A percentile compares a stretch with the other conserved stretches of the same genome.
These are phyloP conservation scores for Endothia cerciana DNA, from an alignment of 2,329 filamentous ascomycete species.

Conservation along the genomic window DNA sequence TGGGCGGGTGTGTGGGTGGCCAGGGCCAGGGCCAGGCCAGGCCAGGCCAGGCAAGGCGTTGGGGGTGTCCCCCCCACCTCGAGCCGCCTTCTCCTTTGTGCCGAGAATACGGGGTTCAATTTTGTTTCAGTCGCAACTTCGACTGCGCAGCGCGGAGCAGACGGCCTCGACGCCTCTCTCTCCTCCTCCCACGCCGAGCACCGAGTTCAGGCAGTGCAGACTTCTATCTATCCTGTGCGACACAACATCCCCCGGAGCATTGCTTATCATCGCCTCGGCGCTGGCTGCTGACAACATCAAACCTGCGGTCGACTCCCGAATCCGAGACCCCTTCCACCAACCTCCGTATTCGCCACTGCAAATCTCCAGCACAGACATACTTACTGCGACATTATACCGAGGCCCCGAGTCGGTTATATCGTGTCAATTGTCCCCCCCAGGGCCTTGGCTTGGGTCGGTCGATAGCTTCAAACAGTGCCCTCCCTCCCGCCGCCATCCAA, in stretches of 20 bases:
- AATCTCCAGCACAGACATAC: constrained; percentile 11
- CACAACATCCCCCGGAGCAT: not conserved
- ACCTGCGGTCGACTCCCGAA: not conserved
- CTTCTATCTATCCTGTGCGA: not conserved
- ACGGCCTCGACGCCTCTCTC: not conserved
- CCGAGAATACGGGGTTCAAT: not conserved
- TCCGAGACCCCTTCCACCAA: constrained; percentile 6
- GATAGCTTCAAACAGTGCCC: not conserved
- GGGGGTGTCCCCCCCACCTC: constrained; percentile 4
- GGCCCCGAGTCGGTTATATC: not conserved
- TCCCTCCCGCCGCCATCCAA: not conserved
- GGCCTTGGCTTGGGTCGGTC: not conserved
- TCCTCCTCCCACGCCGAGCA: not conserved
- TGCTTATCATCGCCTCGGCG: not conserved
- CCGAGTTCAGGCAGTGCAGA: too few species aligned
- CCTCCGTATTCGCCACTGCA: constrained; percentile 17
- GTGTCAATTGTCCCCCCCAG: not conserved
- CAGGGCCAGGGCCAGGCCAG: too few species aligned
- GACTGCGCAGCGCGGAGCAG: not conserved
- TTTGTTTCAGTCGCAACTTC: not conserved
- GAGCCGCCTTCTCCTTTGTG: not conserved
- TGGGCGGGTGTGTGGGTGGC: too few species aligned
- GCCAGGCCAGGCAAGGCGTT: not conserved
- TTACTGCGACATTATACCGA: not conserved
- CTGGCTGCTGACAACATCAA: not conserved